Conservation (phyloP, 805 yeast genomes). For the Clavispora asparagi region DNA sequence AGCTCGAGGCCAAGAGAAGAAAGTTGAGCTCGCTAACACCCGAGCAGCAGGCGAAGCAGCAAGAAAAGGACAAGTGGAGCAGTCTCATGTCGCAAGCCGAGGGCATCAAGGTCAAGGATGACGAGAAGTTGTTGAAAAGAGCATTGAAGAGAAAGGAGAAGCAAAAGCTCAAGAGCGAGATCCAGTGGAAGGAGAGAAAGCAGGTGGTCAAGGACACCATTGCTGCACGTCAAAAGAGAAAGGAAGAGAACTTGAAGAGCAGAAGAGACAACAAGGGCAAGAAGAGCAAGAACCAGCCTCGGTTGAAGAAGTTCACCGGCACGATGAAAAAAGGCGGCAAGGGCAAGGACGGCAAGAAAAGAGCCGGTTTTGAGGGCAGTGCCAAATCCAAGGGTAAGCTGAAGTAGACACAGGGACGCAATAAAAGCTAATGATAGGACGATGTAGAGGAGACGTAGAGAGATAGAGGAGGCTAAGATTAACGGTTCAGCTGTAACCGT, state of each 20-base stretch:
- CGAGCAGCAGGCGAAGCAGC: slow-evolving; percentile 54
- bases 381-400: slow-evolving; percentile 36
- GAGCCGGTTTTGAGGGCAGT: slow-evolving; percentile 93
- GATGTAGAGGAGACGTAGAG: neutral
- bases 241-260: slow-evolving; percentile 85
- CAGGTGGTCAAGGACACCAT: slow-evolving; percentile 72
- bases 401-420: slow-evolving; percentile 13
- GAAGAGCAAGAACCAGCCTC: slow-evolving; percentile 67
- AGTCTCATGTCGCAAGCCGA: slow-evolving; percentile 80
- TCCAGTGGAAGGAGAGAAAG: slow-evolving; percentile 90
- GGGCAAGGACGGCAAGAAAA: slow-evolving; percentile 26
- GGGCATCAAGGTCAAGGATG: slow-evolving; percentile 84
- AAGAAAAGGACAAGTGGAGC: slow-evolving; percentile 81
- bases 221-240: slow-evolving; percentile 71
- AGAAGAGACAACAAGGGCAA: slow-evolving; percentile 83
- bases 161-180: slow-evolving; percentile 77
- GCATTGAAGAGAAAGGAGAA: slow-evolving; percentile 81
- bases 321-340: slow-evolving; percentile 43
- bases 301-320: slow-evolving; percentile 62
- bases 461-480: too few species aligned
- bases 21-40: slow-evolving; percentile 54
- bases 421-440: slow-evolving; percentile 5
- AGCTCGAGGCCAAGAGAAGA: slow-evolving; percentile 68
- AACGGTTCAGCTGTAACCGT: too few species aligned
- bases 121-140: slow-evolving; percentile 80